Conservation (phyloP, 2,329 filamentous ascomycete species). For the Cytospora paraplurivora region DNA sequence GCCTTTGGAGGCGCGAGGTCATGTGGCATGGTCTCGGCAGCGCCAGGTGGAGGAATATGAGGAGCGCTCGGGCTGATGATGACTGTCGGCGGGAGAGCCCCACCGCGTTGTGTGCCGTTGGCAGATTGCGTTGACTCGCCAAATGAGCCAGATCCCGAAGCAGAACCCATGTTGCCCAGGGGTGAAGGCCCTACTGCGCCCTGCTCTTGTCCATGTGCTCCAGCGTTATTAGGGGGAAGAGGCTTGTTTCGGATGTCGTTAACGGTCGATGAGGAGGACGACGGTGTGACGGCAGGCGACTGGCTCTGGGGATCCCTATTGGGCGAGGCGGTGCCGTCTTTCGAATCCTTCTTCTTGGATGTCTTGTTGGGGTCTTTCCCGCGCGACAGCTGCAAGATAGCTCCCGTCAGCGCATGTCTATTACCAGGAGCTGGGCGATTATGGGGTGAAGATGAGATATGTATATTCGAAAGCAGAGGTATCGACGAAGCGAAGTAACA, state of each 20-base stretch:
- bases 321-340: conserved; percentile 80
- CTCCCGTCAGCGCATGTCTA: conserved; percentile 18
- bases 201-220: conserved; percentile 45
- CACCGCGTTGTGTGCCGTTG: conserved; percentile 61
- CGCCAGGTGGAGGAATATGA: conserved; percentile 88
- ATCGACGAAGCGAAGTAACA: conserved; percentile 19
- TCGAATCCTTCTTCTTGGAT: conserved; percentile 71
- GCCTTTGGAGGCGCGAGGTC: conserved; percentile 93
- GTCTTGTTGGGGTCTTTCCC: conserved; percentile 87
- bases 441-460: conserved; percentile 10
- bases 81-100: conserved; percentile 77
- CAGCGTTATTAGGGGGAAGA: conserved; percentile 59
- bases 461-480: conserved; percentile 1
- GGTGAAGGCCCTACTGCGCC: conserved; percentile 38
- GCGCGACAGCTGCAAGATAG: conserved; percentile 73
- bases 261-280: conserved; percentile 85
- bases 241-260: conserved; percentile 86
- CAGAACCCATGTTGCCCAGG: conserved; percentile 28
- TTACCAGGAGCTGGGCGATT: conserved; percentile 4
- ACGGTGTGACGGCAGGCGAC: conserved; percentile 72
- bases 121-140: conserved; percentile 44
- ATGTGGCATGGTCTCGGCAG: conserved; percentile 96
- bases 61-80: conserved; percentile 94
- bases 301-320: conserved; percentile 61
- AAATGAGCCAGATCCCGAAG: conserved; percentile 25